Percentiles rank a stretch among this genome's conserved stretches.
These are phyloP conservation scores for Zygosaccharomyces gambellarensis DNA, from an alignment of 805 yeast species.

Conservation along the genomic window DNA sequence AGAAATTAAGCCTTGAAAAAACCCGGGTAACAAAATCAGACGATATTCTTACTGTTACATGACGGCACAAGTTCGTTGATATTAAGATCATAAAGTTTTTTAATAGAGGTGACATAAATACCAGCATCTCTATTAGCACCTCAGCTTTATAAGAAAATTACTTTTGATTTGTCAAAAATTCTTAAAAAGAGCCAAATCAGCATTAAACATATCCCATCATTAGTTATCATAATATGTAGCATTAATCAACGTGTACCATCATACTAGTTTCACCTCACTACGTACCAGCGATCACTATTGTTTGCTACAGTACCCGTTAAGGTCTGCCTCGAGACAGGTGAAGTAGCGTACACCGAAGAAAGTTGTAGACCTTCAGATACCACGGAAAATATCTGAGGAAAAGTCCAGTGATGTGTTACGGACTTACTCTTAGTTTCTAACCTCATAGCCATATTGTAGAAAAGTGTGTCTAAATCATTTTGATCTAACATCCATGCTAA, in stretches of 20 bases:
- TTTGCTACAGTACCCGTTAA: conserved; percentile 9
- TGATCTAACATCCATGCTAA: conserved; percentile 20
- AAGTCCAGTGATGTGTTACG: conserved; percentile 15
- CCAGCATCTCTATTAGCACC: too few relatives aligned
- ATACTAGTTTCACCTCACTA: conserved; percentile 12
- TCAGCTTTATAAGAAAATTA: neutral
- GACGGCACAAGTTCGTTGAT: neutral
- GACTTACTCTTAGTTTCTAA: conserved; percentile 14
- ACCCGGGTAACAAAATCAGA: neutral
- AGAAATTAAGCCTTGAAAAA: neutral
- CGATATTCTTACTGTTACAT: neutral
- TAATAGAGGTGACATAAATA: neutral
- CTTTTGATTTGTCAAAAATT: neutral
- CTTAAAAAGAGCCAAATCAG: neutral
- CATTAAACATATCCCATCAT: neutral
- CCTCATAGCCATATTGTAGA: conserved; percentile 19
- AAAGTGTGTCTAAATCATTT: conserved; percentile 28
- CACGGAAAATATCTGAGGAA: conserved; percentile 8
- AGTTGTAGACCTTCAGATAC: conserved; percentile 17
- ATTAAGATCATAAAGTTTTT: neutral
- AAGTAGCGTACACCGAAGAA: conserved; percentile 10
- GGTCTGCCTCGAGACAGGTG: conserved; percentile 15
- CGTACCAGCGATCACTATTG: conserved; percentile 20
- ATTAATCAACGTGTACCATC: too few relatives aligned
- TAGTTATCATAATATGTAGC: too few relatives aligned